These are phyloP conservation scores for Saturnispora zaruensis DNA, from an alignment of 805 yeast genomes.

Conservation along the genomic window DNA sequence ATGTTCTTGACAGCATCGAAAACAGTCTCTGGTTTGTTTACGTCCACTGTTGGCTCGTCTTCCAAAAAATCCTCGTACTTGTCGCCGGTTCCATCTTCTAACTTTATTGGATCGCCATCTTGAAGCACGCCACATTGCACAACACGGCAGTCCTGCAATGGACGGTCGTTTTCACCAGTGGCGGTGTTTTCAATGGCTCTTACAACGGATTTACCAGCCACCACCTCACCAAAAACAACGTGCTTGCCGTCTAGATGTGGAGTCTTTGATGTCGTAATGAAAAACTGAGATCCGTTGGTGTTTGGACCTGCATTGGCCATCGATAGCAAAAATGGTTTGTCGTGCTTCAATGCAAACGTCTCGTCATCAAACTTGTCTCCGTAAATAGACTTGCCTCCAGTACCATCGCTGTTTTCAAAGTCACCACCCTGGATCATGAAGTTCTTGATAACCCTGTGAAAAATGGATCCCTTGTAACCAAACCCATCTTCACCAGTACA, in stretches of 20 bases:
- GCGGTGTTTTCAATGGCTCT: constrained; percentile 66
- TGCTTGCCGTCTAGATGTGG: constrained; percentile 95
- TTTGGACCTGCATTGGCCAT: constrained; percentile 97
- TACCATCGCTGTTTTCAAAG: constrained; percentile 63
- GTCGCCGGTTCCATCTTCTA: constrained; percentile 81
- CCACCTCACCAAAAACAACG: constrained; percentile 89
- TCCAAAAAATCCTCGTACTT: constrained; percentile 64
- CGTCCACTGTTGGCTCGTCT: constrained; percentile 62
- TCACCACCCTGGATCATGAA: constrained; percentile 97
- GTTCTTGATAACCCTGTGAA: constrained; percentile 83
- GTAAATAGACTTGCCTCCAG: constrained; percentile 77
- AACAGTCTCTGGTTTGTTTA: constrained; percentile 54
- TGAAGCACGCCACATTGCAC: constrained; percentile 73
- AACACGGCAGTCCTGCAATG: constrained; percentile 60
- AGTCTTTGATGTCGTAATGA: constrained; percentile 84
- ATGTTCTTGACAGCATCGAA: constrained; percentile 54
- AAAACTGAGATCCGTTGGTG: constrained; percentile 94
- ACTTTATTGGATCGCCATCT: constrained; percentile 39
- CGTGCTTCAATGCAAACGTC: constrained; percentile 68
- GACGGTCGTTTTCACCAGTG: constrained; percentile 63
- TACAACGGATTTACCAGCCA: constrained; percentile 73
- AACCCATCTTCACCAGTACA: constrained; percentile 83
- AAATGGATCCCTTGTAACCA: constrained; percentile 76
- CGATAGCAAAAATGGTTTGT: constrained; percentile 76
- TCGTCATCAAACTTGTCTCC: constrained; percentile 90